Conservation (phyloP, 2,329 filamentous ascomycete genomes). For the Fusarium multiceps region DNA sequence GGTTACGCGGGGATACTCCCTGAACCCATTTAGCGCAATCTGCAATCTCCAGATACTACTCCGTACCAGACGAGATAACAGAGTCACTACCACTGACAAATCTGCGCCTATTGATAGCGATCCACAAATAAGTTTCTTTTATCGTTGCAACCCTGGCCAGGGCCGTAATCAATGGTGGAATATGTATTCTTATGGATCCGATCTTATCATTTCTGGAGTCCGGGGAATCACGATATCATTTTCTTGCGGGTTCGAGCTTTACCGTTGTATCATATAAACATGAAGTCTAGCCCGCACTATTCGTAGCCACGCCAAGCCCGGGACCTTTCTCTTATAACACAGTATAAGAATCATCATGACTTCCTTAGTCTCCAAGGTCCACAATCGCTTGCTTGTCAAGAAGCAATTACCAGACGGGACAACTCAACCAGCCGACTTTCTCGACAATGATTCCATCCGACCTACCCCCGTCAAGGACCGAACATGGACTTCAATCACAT, state of each 20-base stretch:
- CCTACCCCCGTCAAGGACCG: slow-evolving; percentile 10
- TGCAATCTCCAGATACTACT: not conserved
- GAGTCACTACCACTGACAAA: not conserved
- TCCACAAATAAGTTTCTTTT: not conserved
- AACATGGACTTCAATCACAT: slow-evolving; percentile 18
- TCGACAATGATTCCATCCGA: slow-evolving; percentile 22
- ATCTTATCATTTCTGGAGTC: not conserved
- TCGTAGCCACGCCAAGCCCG: no score
- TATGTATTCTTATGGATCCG: not conserved
- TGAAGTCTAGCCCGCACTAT: not conserved
- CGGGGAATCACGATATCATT: not conserved
- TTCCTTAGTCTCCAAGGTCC: not conserved
- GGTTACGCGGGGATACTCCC: not conserved
- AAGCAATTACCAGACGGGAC: slow-evolving; percentile 1
- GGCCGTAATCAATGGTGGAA: not conserved
- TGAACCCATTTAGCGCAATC: not conserved
- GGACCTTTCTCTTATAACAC: fast-evolving
- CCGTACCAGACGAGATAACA: not conserved
- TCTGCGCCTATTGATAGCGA: not conserved
- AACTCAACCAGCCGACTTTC: not conserved
- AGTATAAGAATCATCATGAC: not conserved
- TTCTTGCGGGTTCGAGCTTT: not conserved
- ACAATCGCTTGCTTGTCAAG: not conserved
- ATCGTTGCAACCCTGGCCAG: not conserved
- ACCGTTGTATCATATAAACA: not conserved